Conservation (phyloP, 1,139 yeast species). For the Geotrichum phurueaensis region DNA sequence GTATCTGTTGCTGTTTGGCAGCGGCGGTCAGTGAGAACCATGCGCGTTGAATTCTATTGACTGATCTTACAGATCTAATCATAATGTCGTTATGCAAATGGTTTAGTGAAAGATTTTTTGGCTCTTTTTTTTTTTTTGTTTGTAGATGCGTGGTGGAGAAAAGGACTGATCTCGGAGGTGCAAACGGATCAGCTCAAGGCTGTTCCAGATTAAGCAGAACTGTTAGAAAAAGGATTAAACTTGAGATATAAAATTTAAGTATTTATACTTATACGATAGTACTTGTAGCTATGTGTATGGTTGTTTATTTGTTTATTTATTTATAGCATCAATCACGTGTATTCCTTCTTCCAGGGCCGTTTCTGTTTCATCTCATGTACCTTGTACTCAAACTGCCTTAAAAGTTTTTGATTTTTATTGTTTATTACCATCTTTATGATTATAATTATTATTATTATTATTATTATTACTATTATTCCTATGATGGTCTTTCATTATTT, state of each 20-base stretch:
- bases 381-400: too few relatives aligned
- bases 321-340: neutral
- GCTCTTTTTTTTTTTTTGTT: neutral
- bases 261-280: neutral
- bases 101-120: neutral
- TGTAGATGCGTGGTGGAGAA: too few relatives aligned
- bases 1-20: slow-evolving; percentile 1
- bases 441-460: too few relatives aligned
- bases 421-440: neutral
- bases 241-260: too few relatives aligned
- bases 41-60: neutral
- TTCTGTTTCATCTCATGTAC: neutral
- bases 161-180: too few relatives aligned
- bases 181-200: too few relatives aligned
- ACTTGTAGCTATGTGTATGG: neutral
- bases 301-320: too few relatives aligned
- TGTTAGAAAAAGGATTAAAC: too few relatives aligned
- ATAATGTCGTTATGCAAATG: neutral
- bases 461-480: too few relatives aligned
- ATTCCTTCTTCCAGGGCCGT: neutral
- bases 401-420: neutral
- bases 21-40: neutral
- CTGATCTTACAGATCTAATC: neutral
- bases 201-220: too few relatives aligned
- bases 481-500: too few relatives aligned